Evolutionary conservation across 108 stramenopile species (phyloP).

Genomic region (Skeletonema tropicum): DNA sequence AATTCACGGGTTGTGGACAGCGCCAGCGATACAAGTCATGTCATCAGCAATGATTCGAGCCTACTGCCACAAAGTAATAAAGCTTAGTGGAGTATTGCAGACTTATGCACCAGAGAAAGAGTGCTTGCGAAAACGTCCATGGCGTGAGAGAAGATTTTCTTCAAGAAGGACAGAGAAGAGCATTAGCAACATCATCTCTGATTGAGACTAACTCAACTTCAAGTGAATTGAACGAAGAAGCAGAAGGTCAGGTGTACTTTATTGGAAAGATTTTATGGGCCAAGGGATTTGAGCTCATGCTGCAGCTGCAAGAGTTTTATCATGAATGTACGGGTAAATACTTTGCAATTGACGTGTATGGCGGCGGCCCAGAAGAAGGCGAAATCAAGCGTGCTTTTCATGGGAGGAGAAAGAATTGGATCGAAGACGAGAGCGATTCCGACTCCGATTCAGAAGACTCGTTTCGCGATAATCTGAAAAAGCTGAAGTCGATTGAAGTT

Average conservation of each 20-base stretch:
- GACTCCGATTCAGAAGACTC: neutral
- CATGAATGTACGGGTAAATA: conserved; percentile 63
- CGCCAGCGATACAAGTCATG: conserved; percentile 79
- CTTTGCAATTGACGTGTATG: conserved; percentile 82
- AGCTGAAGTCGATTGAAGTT: conserved; percentile 39
- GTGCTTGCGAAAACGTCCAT: conserved; percentile 79
- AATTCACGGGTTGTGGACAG: conserved; percentile 54
- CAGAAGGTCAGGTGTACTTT: conserved; percentile 65
- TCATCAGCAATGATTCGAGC: conserved; percentile 85
- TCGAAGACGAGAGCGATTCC: neutral
- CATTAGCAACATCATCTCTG: neutral
- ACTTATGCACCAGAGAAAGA: conserved; percentile 86
- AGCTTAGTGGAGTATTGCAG: conserved; percentile 76
- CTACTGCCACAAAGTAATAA: conserved; percentile 91
- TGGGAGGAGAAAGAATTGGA: conserved; percentile 40
- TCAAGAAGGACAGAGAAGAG: conserved; percentile 40
- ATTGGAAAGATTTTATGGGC: conserved; percentile 90
- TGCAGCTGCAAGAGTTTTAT: conserved; percentile 80
- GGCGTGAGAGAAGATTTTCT: conserved; percentile 81
- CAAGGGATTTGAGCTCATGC: conserved; percentile 79
- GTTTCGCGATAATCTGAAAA: conserved; percentile 35
- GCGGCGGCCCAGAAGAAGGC: conserved; percentile 74
- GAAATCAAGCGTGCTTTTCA: conserved; percentile 78
- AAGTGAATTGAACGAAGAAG: conserved; percentile 27
- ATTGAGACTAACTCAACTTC: neutral